phyloP scores from a whole-genome alignment of 805 yeast genomes.

The Scheffersomyces lignosus region DNA sequence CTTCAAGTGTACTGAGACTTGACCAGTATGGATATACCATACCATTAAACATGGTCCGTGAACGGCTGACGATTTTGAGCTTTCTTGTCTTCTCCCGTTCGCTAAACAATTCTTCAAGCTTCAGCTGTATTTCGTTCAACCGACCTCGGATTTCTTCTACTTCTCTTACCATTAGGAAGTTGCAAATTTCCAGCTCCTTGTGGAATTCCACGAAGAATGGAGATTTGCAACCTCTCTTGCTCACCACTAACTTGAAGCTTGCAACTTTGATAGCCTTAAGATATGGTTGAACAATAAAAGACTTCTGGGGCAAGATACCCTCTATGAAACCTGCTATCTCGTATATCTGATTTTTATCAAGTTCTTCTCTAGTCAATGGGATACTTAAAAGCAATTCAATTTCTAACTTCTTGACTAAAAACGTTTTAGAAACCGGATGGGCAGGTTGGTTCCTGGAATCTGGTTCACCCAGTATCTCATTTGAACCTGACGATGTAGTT shows the following conservation, averaged over 20 bases:
- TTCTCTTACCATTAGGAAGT: constrained; percentile 19
- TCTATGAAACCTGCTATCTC: constrained; percentile 17
- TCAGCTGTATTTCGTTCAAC: constrained; percentile 3
- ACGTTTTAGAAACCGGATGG: too few relatives aligned
- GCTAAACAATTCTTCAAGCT: too few relatives aligned
- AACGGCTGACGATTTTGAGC: too few relatives aligned
- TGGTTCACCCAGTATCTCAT: too few relatives aligned
- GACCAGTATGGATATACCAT: constrained; percentile 15
- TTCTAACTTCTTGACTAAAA: too few relatives aligned
- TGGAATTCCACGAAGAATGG: constrained; percentile 20
- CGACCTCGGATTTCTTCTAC: constrained; percentile 10
- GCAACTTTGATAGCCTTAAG: constrained; percentile 27
- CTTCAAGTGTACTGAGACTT: constrained; percentile 10
- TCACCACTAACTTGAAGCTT: constrained; percentile 20
- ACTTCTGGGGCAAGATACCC: constrained; percentile 16
- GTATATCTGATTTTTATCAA: constrained; percentile 11
- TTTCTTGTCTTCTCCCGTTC: too few relatives aligned
- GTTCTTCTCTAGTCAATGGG: constrained; percentile 9
- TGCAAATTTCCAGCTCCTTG: constrained; percentile 23
- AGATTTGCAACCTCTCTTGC: constrained; percentile 8
- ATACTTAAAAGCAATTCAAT: not conserved
- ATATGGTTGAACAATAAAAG: constrained; percentile 28
- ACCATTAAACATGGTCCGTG: too few relatives aligned
- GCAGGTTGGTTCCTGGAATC: too few relatives aligned
- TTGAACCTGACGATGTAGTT: too few relatives aligned